Conservation (phyloP, 192 early-diverging fungal species). For the Lunasporangiospora selenospora region DNA sequence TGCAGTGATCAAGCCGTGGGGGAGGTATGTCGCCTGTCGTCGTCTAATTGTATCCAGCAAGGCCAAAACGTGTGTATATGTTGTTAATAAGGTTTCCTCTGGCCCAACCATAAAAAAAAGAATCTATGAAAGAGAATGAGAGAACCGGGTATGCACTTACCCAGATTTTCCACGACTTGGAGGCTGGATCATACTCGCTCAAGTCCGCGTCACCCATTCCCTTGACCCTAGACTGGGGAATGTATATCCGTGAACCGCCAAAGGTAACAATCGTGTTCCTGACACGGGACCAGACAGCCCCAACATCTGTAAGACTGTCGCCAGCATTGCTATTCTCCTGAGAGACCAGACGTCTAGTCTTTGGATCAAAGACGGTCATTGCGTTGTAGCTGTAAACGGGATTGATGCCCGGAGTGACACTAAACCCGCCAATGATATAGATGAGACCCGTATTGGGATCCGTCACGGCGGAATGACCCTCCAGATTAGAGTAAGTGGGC, state of each 20-base stretch:
- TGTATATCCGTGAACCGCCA: constrained; percentile 40
- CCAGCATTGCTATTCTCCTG: neutral
- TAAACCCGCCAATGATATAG: constrained; percentile 30
- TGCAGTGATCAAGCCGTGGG: constrained; percentile 40
- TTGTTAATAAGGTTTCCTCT: too few relatives aligned
- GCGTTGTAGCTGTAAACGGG: too few relatives aligned
- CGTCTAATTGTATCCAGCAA: constrained; percentile 7
- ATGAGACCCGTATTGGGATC: constrained; percentile 35
- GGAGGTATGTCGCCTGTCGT: constrained; percentile 29
- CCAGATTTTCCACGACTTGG: constrained; percentile 29
- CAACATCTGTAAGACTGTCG: constrained; percentile 30
- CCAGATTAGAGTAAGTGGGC: constrained; percentile 11
- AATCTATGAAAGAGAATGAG: neutral
- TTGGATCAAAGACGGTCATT: constrained; percentile 10
- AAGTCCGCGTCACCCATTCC: constrained; percentile 1
- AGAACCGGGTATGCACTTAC: constrained; percentile 10
- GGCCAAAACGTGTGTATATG: neutral
- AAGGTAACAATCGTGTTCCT: constrained; percentile 33
- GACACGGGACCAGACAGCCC: constrained; percentile 14
- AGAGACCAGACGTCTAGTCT: constrained; percentile 7
- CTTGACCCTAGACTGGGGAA: constrained; percentile 1
- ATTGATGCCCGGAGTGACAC: neutral
- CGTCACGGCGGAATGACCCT: constrained; percentile 31
- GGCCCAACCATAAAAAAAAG: too few relatives aligned
- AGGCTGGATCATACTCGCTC: constrained; percentile 15